A percentile compares a stretch with the other conserved stretches of the same genome.
Conservation (phyloP, 2,329 filamentous ascomycete species). For the Lasiodiplodia sp. region DNA sequence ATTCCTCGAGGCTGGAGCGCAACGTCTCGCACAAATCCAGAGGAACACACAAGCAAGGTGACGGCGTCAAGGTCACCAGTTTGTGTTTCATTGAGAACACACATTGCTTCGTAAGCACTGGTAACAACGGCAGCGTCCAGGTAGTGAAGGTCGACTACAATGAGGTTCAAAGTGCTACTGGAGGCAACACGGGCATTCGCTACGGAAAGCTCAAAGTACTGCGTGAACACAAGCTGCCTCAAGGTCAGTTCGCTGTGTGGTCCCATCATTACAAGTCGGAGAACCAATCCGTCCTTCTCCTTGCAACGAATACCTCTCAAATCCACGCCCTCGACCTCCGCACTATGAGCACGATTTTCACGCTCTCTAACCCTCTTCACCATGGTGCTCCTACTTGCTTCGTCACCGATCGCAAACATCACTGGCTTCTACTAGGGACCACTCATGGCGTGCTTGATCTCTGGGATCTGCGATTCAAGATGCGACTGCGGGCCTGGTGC, state of each 20-base stretch:
- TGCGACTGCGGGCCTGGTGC: constrained; percentile 87
- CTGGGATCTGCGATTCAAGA: constrained; percentile 95
- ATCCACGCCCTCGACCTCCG: constrained; percentile 86
- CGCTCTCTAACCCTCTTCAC: constrained; percentile 84
- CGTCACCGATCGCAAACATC: constrained; percentile 81
- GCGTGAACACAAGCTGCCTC: constrained; percentile 75
- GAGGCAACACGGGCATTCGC: constrained; percentile 51
- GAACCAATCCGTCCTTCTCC: constrained; percentile 78
- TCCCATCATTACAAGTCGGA: constrained; percentile 90
- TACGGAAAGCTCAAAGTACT: constrained; percentile 81
- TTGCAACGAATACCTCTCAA: constrained; percentile 86
- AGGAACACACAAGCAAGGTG: constrained; percentile 77
- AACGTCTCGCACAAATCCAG: constrained; percentile 89
- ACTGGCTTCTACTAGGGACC: constrained; percentile 91
- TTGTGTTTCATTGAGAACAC: constrained; percentile 93
- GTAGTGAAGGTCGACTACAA: constrained; percentile 82
- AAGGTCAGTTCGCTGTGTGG: constrained; percentile 83
- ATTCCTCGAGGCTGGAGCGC: constrained; percentile 85
- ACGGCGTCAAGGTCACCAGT: constrained; percentile 76
- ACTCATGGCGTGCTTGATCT: constrained; percentile 91
- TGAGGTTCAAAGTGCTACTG: constrained; percentile 62
- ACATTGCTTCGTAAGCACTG: constrained; percentile 90
- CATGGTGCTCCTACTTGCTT: constrained; percentile 94
- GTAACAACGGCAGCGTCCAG: constrained; percentile 87
- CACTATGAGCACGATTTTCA: constrained; percentile 82